phyloP scores from a whole-genome alignment of 2,329 filamentous ascomycete genomes.

The Aspergillus brasiliensis region DNA sequence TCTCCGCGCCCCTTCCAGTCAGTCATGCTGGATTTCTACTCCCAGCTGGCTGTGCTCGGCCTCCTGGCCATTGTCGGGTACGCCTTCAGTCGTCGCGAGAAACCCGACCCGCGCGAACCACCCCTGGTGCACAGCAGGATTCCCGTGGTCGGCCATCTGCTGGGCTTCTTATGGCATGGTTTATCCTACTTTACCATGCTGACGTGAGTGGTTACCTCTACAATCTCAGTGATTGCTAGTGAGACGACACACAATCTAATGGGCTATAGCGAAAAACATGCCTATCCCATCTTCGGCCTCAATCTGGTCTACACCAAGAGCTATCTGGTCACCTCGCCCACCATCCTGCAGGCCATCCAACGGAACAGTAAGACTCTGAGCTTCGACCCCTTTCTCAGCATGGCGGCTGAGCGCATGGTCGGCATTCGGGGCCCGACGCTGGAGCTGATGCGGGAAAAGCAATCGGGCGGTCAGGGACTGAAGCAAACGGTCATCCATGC shows the following conservation, averaged over 20 bases:
- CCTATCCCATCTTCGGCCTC: constrained; percentile 25
- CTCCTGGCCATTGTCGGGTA: not conserved
- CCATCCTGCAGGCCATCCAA: constrained; percentile 25
- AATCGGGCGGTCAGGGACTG: constrained; percentile 23
- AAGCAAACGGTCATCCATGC: constrained; percentile 21
- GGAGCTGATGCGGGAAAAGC: constrained; percentile 23
- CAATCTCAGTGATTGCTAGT: too few relatives aligned
- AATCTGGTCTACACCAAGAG: constrained; percentile 28
- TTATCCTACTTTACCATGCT: constrained; percentile 23
- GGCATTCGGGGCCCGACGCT: constrained; percentile 23
- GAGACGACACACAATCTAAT: too few relatives aligned
- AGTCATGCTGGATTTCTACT: not conserved
- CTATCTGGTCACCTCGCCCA: constrained; percentile 30
- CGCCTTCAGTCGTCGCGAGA: not conserved
- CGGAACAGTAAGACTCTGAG: constrained; percentile 26
- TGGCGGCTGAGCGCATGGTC: constrained; percentile 18
- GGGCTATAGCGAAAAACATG: constrained; percentile 16
- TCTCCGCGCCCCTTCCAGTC: not conserved
- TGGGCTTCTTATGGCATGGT: constrained; percentile 27
- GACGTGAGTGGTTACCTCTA: constrained; percentile 19
- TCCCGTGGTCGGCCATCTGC: constrained; percentile 31
- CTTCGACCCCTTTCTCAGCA: constrained; percentile 27
- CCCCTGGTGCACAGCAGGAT: constrained; percentile 21
- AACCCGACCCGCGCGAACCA: constrained; percentile 29
- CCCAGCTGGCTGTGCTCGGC: not conserved